Evolutionary conservation across 345 rosid genomes (phyloP), one percentile per base, ranked within the genome.

Genomic region (Lagerstroemia speciosa): DNA sequence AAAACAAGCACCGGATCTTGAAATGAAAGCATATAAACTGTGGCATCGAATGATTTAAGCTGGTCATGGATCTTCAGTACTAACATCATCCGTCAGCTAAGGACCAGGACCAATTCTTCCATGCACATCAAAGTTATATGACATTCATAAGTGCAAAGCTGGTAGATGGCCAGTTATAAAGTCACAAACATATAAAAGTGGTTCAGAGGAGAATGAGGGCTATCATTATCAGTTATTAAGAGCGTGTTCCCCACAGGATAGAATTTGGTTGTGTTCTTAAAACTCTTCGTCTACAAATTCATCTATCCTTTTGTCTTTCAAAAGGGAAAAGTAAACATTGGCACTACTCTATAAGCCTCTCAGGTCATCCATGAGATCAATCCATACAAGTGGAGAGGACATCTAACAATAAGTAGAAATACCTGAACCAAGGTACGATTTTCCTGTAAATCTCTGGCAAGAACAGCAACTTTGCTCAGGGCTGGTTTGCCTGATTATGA

Each of bases 381-480:
- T 53, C 29, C 29, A 26, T 2, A 58, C 63, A 40, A 65, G 3
- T 15, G 20, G 19, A 37, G 32, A 38, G n/a, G n/a, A 65, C 11
- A 38, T 5, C 22, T 40, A n/a, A 65, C 26, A 9, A 14, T 14
- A 38, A 65, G 29, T 19, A 46, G 61, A 50, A 41, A 43, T 78
- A 89, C 97, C 94, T 90, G 85, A 73, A 93, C 86, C 65, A 87
- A 68, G 53, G 91, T 81, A 69, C 75, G 65, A 77, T 84, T 79
- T 70, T 74, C 65, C 45, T 74, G 75, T 41, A 66, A 72, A 70
- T 93, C 84, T 83, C 92, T 86, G 78, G 84, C 86, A 48, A 90
- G 83, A 75, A 85, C 92, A 67, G 68, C 67, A 76, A 93, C 88
- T 85, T 85, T 84, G 87, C 96, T 90, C 73, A 86, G 70, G 75